Base-by-base conservation (phyloP, 2,329 filamentous ascomycete species). In the Helminthosporium solani region DNA sequence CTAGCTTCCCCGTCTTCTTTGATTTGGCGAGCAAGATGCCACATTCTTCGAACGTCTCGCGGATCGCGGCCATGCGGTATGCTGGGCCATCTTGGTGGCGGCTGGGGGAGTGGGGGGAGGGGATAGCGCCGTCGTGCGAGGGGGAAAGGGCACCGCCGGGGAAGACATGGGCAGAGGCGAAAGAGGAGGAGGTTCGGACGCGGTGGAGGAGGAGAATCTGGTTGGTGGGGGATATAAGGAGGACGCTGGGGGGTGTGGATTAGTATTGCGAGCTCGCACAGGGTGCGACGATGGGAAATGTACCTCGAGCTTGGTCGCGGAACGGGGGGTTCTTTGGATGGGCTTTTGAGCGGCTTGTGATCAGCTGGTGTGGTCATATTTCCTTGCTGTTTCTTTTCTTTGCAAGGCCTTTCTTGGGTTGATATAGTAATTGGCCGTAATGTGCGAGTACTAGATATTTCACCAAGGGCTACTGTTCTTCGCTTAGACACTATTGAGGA, bases 1-100 rank as follows among this genome's bases (percentile, higher is more conserved):
- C 70, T 41, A 92, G 70, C 16, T 74, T 70, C 0, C 78, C 79
- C 5, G 76, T 75, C 9, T 69, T 70, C 48, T 73, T 72, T 45
- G 69, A 73, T 19, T 73, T 75, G 0, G 88, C 89, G 2, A 97
- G 77, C 20, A 97, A 72, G 43, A 96, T 90, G 0, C 94, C 94
- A 54, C 88, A 91, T 73, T 97, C 94, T 67, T 99, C 94, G 64
- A 97, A 97, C 0, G 90, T 90, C 75, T 97, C 94, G 6, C 94
- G 79, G 19, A 97, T 82, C 0, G 91, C 94, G 5, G 86, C 90
- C 28, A 88, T 71, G n/a, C 90, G 78, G 64, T 96, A 96, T 2
- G 83, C 79, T 0, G 76, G 73, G 1, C 83, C 83, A 65, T 96
- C 91, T 9, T 75, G 68, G 59, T 96, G 90, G 11, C 85, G 74